These are phyloP conservation scores for Termitomyces sp. DNA, from an alignment of 768 basidiomycete species.

Conservation along the genomic window DNA sequence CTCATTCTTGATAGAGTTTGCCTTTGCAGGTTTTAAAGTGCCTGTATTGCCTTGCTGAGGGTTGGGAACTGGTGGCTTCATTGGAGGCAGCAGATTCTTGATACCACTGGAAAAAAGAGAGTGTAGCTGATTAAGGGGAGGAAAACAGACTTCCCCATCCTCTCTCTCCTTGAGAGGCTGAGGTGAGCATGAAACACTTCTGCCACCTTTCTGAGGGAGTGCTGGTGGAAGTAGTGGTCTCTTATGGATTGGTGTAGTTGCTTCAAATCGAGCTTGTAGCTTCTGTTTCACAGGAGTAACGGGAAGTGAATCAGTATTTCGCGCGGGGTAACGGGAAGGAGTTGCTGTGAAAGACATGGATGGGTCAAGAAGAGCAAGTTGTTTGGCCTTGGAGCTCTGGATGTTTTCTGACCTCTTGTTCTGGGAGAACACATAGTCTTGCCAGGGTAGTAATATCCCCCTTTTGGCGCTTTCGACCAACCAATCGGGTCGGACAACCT, in stretches of 20 bases:
- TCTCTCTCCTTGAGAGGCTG: background rate
- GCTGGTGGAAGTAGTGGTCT: background rate
- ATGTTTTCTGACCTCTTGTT: slow-evolving; percentile 39
- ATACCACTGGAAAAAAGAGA: background rate
- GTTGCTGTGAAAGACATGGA: slow-evolving; percentile 9
- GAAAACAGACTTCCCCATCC: background rate
- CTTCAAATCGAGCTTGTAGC: background rate
- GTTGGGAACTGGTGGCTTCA: background rate
- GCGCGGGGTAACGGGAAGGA: background rate
- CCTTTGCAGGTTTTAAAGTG: background rate
- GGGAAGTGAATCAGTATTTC: background rate
- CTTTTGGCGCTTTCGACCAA: slow-evolving; percentile 71
- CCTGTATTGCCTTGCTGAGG: background rate
- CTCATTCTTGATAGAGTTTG: background rate
- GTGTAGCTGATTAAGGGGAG: background rate
- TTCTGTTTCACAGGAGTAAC: slow-evolving; percentile 7
- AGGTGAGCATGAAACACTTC: background rate
- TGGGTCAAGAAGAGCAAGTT: slow-evolving; percentile 24
- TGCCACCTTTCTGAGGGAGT: background rate
- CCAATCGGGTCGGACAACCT: slow-evolving; percentile 88
- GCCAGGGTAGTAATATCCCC: slow-evolving; percentile 74
- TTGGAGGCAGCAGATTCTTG: background rate
- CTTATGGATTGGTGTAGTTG: background rate
- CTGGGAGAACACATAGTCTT: slow-evolving; percentile 56
- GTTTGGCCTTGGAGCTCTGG: slow-evolving; percentile 40